Base-by-base conservation (phyloP, 441 rosid genomes). In the Melianthus villosus region DNA sequence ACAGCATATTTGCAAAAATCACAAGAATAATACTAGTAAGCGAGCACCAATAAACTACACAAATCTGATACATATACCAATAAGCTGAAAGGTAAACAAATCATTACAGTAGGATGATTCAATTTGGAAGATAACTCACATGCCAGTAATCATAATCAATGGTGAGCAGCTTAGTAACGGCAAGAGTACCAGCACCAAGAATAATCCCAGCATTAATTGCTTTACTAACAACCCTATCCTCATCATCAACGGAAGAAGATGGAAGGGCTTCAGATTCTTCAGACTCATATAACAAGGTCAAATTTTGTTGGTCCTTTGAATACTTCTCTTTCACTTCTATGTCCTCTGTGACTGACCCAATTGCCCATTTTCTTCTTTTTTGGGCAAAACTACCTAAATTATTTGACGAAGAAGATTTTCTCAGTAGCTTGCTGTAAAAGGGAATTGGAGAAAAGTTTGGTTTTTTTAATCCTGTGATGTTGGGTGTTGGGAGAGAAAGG, bases 61-160 rank as follows among this genome's bases (percentile, higher is more conserved):
- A n/a, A n/a, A n/a, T n/a, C n/a, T n/a, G n/a, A n/a, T n/a, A n/a
- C n/a, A n/a, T n/a, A n/a, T n/a, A n/a, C n/a, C n/a, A n/a, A n/a
- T n/a, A n/a, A n/a, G n/a, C n/a, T n/a, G n/a, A n/a, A n/a, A n/a
- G n/a, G n/a, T n/a, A n/a, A n/a, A n/a, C n/a, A n/a, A n/a, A n/a
- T n/a, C n/a, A n/a, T n/a, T n/a, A n/a, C n/a, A n/a, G n/a, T n/a
- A n/a, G n/a, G n/a, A n/a, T n/a, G n/a, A n/a, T n/a, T n/a, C n/a
- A n/a, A n/a, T n/a, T n/a, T n/a, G n/a, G n/a, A 27, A 15, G 46
- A 19, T 16, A 19, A 76, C 85, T 79, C 71, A 87, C 97, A 15
- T 87, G 97, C 94, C 97, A 87, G 53, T 75, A 87, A 56, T 87
- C 97, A 64, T 72, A 82, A 63, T 87, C 97, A 37, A 87, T 64